Conservation (phyloP, 345 rosid genomes). For the Aquilaria yunnanensis region DNA sequence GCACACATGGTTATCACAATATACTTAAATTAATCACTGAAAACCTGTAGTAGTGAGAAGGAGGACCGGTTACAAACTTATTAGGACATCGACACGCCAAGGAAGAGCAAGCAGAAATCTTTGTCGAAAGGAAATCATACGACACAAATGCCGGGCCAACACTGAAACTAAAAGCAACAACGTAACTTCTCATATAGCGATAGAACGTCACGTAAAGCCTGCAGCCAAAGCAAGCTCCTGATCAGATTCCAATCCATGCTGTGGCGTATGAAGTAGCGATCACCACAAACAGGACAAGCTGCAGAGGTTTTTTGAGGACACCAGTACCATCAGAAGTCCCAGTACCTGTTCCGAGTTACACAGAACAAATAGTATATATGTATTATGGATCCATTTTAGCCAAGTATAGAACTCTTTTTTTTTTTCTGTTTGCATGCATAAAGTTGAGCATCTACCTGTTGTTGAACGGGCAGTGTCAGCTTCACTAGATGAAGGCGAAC, state of each 20-base stretch:
- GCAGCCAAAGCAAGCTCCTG: constrained; percentile 16
- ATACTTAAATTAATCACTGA: too few species aligned
- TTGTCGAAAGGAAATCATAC: not conserved
- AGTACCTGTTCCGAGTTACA: constrained; percentile 3
- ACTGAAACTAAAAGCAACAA: not conserved
- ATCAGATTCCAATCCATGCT: not conserved
- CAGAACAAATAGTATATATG: too few species aligned
- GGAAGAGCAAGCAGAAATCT: too few species aligned
- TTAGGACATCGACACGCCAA: not conserved
- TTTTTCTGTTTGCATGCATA: too few species aligned
- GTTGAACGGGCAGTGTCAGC: too few species aligned
- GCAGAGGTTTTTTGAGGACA: constrained; percentile 6
- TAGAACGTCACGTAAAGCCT: constrained; percentile 1
- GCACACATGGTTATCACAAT: too few species aligned
- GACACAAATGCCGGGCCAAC: not conserved
- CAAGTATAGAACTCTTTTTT: too few species aligned
- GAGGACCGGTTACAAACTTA: constrained; percentile 2
- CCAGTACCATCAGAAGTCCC: constrained; percentile 3
- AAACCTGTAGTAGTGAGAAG: not conserved
- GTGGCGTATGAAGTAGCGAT: constrained; percentile 18
- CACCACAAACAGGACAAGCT: constrained; percentile 16
- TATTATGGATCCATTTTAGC: too few species aligned
- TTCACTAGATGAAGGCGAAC: too few species aligned
- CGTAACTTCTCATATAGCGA: not conserved
- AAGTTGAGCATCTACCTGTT: too few species aligned